Percentiles rank a stretch among this genome's conserved stretches.
Conservation (phyloP, 2,329 filamentous ascomycete genomes). For the Penicillium thymicola region DNA sequence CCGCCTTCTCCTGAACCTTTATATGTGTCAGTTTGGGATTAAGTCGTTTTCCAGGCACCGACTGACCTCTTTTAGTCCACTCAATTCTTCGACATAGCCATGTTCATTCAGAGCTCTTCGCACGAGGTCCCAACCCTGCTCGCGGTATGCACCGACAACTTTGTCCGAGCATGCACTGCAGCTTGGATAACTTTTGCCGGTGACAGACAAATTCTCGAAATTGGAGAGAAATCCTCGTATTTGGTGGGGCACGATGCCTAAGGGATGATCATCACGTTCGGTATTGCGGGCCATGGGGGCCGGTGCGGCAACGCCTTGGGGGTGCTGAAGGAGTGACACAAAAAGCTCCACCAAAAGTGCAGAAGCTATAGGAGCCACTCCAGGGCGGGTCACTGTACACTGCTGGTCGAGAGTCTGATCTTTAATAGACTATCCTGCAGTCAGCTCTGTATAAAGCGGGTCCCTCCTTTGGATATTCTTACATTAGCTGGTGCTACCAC, state of each 20-base stretch:
- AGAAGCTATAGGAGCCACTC: slow-evolving; percentile 87
- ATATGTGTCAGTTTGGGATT: not conserved
- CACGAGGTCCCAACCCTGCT: slow-evolving; percentile 60
- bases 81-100: slow-evolving; percentile 62
- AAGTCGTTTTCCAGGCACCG: not conserved
- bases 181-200: slow-evolving; percentile 57
- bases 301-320: slow-evolving; percentile 48
- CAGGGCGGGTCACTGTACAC: slow-evolving; percentile 93
- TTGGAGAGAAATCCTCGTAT: slow-evolving; percentile 61
- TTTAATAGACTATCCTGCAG: slow-evolving; percentile 70
- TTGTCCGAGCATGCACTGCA: slow-evolving; percentile 61
- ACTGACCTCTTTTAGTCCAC: slow-evolving; percentile 56
- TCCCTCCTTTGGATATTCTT: slow-evolving; percentile 41
- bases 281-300: slow-evolving; percentile 33
- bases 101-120: slow-evolving; percentile 57
- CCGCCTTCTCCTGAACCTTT: slow-evolving; percentile 46
- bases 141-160: slow-evolving; percentile 52
- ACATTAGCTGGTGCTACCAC: slow-evolving; percentile 92
- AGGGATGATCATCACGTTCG: slow-evolving; percentile 43
- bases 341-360: slow-evolving; percentile 87
- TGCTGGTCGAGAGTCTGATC: slow-evolving; percentile 96
- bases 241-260: slow-evolving; percentile 59
- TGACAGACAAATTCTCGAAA: slow-evolving; percentile 57
- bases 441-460: slow-evolving; percentile 18
- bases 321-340: slow-evolving; percentile 83